Percentiles rank a stretch among this genome's conserved stretches.
phyloP scores from a whole-genome alignment of 768 basidiomycete genomes.

The Tephrocybe sp. region DNA sequence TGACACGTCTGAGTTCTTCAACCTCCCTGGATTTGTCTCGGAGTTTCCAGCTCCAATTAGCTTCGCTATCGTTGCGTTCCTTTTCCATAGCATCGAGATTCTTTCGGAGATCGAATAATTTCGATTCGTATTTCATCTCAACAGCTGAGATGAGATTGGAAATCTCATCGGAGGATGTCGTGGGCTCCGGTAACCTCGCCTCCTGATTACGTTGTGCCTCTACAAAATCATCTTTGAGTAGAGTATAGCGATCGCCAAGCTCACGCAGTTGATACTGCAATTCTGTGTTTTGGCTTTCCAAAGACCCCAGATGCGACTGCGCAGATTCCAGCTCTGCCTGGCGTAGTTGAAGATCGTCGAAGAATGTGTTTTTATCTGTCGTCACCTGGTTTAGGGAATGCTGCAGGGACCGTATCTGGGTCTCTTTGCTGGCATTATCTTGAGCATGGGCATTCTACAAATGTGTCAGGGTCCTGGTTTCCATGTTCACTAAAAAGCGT shows the following conservation, averaged over 20 bases:
- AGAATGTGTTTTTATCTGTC: constrained; percentile 74
- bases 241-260: constrained; percentile 62
- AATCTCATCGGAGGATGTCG: constrained; percentile 60
- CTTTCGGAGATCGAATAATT: constrained; percentile 66
- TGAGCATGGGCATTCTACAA: constrained; percentile 63
- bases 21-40: constrained; percentile 74
- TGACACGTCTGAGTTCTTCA: constrained; percentile 61
- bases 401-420: constrained; percentile 70
- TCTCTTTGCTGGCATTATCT: constrained; percentile 57
- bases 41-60: constrained; percentile 85
- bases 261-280: constrained; percentile 86
- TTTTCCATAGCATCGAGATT: constrained; percentile 65
- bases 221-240: constrained; percentile 69
- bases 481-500: constrained; percentile 10
- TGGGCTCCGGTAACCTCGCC: constrained; percentile 37
- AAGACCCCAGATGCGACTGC: constrained; percentile 67
- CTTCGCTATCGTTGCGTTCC: constrained; percentile 85
- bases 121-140: constrained; percentile 75
- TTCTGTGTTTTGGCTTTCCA: constrained; percentile 80
- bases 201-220: constrained; percentile 64
- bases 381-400: constrained; percentile 64
- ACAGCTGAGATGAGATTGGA: constrained; percentile 71
- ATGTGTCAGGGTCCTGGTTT: constrained; percentile 3
- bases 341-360: constrained; percentile 82
- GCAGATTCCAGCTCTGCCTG: constrained; percentile 90